Conservation (phyloP, 2,329 filamentous ascomycete genomes). For the Paecilomyces sp. region DNA sequence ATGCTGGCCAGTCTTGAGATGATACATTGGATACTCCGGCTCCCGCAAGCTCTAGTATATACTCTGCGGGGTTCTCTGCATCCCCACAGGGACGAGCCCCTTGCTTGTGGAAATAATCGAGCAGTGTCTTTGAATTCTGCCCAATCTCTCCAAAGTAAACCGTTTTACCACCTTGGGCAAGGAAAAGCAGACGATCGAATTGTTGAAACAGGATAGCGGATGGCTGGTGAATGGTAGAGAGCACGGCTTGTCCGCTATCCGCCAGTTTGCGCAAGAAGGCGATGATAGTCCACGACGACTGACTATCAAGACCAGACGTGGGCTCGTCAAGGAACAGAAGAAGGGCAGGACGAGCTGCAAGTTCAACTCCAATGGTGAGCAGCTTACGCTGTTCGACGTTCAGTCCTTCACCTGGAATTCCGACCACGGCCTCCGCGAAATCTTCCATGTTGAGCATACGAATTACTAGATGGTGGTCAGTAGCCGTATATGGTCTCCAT, state of each 20-base stretch:
- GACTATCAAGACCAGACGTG: slow-evolving; percentile 82
- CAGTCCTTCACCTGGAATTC: slow-evolving; percentile 71
- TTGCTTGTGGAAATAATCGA: slow-evolving; percentile 57
- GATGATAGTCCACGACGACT: slow-evolving; percentile 85
- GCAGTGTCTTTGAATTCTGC: slow-evolving; percentile 46
- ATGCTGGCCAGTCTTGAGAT: slow-evolving; percentile 54
- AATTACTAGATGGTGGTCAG: slow-evolving; percentile 52
- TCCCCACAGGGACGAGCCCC: slow-evolving; percentile 52
- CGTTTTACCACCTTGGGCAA: slow-evolving; percentile 57
- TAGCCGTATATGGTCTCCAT: background rate
- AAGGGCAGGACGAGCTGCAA: slow-evolving; percentile 80
- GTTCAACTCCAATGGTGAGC: slow-evolving; percentile 84
- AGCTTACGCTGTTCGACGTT: slow-evolving; percentile 60
- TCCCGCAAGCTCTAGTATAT: slow-evolving; percentile 52
- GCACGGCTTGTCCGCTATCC: slow-evolving; percentile 76
- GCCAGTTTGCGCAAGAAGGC: slow-evolving; percentile 79
- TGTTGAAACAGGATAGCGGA: slow-evolving; percentile 85
- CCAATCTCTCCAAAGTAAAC: slow-evolving; percentile 64
- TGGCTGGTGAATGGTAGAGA: slow-evolving; percentile 91
- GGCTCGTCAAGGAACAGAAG: slow-evolving; percentile 88
- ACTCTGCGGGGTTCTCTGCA: slow-evolving; percentile 66
- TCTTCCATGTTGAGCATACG: slow-evolving; percentile 80
- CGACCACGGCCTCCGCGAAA: slow-evolving; percentile 81
- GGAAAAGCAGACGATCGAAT: slow-evolving; percentile 58
- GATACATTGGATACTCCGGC: slow-evolving; percentile 60